Conservation (phyloP, 1,284 basidiomycete genomes). For the Schizopora paradoxa region DNA sequence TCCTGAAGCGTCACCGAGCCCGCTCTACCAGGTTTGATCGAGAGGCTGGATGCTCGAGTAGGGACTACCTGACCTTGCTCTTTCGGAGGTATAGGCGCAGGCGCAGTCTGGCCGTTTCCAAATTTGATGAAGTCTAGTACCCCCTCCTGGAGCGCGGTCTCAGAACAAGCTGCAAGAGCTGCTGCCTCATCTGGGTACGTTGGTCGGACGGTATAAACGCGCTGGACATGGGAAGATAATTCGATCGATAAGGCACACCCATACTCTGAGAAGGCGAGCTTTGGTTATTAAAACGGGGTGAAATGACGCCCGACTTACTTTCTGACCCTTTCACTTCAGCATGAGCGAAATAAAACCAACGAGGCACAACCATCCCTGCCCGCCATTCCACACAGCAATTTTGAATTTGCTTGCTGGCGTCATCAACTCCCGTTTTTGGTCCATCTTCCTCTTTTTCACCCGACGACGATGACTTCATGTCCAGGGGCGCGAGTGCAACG, state of each 20-base stretch:
- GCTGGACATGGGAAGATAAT: constrained; percentile 40
- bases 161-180: constrained; percentile 51
- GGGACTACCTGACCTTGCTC: not conserved
- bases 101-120: constrained; percentile 40
- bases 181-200: constrained; percentile 33
- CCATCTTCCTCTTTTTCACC: constrained; percentile 16
- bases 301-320: constrained; percentile 33
- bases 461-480: constrained; percentile 17
- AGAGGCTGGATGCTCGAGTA: not conserved
- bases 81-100: constrained; percentile 5
- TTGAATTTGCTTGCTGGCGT: constrained; percentile 38
- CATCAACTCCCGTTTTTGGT: constrained; percentile 18
- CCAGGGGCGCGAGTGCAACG: constrained; percentile 33
- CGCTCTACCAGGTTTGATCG: constrained; percentile 8
- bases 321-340: constrained; percentile 39
- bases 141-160: constrained; percentile 42
- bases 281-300: not conserved
- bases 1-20: constrained; percentile 39
- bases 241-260: constrained; percentile 53
- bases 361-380: constrained; percentile 39
- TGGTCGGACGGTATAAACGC: constrained; percentile 46
- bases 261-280: constrained; percentile 32
- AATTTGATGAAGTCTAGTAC: constrained; percentile 51
- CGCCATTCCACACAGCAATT: constrained; percentile 49
- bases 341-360: constrained; percentile 48